A percentile compares a stretch with the other conserved stretches of the same genome.
Conservation (phyloP, 768 basidiomycete genomes). For the Mycena vulgaris region DNA sequence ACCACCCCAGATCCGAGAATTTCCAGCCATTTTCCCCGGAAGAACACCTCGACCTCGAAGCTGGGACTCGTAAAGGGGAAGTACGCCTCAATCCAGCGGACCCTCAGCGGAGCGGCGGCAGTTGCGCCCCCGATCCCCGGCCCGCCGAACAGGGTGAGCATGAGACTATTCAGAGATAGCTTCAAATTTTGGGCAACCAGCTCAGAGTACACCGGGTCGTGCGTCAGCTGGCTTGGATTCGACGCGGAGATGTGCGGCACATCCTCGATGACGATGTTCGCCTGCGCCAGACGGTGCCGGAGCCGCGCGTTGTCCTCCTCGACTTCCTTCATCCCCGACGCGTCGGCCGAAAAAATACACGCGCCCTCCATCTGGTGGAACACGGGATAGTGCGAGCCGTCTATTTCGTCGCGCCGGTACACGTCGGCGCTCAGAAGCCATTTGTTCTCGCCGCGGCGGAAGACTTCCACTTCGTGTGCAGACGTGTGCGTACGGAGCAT, state of each 20-base stretch:
- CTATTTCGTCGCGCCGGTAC: conserved; percentile 98
- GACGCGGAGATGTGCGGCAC: conserved; percentile 77
- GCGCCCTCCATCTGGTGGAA: conserved; percentile 99
- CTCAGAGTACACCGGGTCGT: conserved; percentile 81
- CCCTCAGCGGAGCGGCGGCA: conserved; percentile 80
- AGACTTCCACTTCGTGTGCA: conserved; percentile 97
- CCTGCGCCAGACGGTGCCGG: conserved; percentile 69
- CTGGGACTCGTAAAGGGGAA: conserved; percentile 99
- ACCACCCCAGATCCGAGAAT: conserved; percentile 96
- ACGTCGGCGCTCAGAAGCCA: conserved; percentile 98
- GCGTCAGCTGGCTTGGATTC: conserved; percentile 87
- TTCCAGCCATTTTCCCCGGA: conserved; percentile 96
- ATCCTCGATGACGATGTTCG: conserved; percentile 92
- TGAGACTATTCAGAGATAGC: conserved; percentile 87
- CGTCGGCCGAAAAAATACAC: conserved; percentile 77
- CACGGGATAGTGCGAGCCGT: conserved; percentile 95
- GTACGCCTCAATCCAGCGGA: conserved; percentile 98
- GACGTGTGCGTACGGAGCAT: conserved; percentile 99
- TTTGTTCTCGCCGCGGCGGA: conserved; percentile 78
- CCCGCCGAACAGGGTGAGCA: conserved; percentile 87
- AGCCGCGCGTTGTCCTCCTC: conserved; percentile 81
- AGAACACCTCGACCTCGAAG: conserved; percentile 98
- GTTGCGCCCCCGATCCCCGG: conserved; percentile 52
- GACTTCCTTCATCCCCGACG: conserved; percentile 72
- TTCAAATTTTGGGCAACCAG: conserved; percentile 91